Percentiles rank a stretch among this genome's conserved stretches.
Evolutionary conservation across 768 basidiomycete genomes (phyloP).

Genomic region (Macrocybe gigantea): DNA sequence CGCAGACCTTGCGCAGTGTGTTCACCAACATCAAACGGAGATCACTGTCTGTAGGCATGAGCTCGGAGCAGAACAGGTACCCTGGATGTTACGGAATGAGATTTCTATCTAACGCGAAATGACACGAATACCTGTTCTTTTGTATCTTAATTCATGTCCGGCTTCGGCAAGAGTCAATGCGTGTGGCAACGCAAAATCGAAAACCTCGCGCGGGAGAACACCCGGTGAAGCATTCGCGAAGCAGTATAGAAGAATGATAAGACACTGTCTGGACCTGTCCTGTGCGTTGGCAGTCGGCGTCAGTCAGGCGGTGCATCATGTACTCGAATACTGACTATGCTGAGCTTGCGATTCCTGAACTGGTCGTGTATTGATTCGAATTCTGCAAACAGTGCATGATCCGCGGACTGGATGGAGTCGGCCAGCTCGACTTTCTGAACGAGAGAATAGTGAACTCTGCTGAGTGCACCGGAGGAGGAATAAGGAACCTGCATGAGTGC

Average conservation of each 20-base stretch:
- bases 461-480: constrained; percentile 71
- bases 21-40: constrained; percentile 82
- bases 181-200: constrained; percentile 70
- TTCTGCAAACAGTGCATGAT: constrained; percentile 56
- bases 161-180: constrained; percentile 75
- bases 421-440: constrained; percentile 70
- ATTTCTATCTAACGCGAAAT: not conserved
- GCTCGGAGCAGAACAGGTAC: constrained; percentile 70
- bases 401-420: constrained; percentile 47
- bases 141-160: constrained; percentile 52
- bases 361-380: constrained; percentile 49
- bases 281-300: constrained; percentile 18
- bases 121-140: constrained; percentile 53
- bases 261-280: constrained; percentile 60
- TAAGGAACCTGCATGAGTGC: constrained; percentile 70
- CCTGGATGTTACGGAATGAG: constrained; percentile 34
- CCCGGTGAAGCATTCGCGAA: constrained; percentile 42
- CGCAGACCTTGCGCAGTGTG: constrained; percentile 69
- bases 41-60: constrained; percentile 67
- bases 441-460: constrained; percentile 68
- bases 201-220: constrained; percentile 32
- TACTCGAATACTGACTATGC: constrained; percentile 40
- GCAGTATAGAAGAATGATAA: constrained; percentile 71
- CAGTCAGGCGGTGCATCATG: constrained; percentile 5
- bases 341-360: constrained; percentile 43